Evolutionary conservation across 331 rosid genomes (phyloP), one percentile per base, ranked within the genome.

Genomic region (Acacia pycnantha): DNA sequence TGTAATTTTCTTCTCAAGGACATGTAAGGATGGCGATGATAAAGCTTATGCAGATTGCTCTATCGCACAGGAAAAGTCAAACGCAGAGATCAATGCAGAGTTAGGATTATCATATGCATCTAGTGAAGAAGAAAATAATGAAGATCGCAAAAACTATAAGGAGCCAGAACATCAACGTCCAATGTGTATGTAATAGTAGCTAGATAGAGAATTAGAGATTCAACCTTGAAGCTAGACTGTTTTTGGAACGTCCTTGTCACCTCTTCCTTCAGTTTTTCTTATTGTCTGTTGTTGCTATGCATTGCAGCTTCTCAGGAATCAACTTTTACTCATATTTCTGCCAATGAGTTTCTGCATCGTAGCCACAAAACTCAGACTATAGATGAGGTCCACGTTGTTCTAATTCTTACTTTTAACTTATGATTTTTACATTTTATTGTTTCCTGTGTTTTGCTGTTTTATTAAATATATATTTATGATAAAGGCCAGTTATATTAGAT

Each of bases 21-120:
- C 90, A 43, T 96, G 99, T 76, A 86, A 84, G 89, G 95, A 94
- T 86, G 94, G 87, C 84, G 35, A 68, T 68, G 97, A 94, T 77
- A 79, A 74, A 84, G 90, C 84, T 76, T 91, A 91, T 88, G 90
- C 95, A 79, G 89, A 89, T 74, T 96, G 99, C 86, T 86, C 90
- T 82, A 91, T 88, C 76, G 91, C 93, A 67, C 99, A 96, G 90
- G 99, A 96, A 90, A 96, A 94, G 87, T 91, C 99, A 86, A 96
- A 96, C 86, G 92, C 93, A 31, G 99, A 94, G 80, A 96, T 96
- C 81, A 96, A 96, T 84, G 93, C 89, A 21, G 99, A 96, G 85
- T 87, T 96, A 88, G 99, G 93, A 78, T 76, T 96, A 86, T 94
- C 99, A 78, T 95, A 96, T 66, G 98, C 90, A 77, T 95, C 97